A percentile compares a stretch with the other conserved stretches of the same genome.
phyloP scores from a whole-genome alignment of 2,329 filamentous ascomycete species.

The Hymenoscyphus fructigenus region DNA sequence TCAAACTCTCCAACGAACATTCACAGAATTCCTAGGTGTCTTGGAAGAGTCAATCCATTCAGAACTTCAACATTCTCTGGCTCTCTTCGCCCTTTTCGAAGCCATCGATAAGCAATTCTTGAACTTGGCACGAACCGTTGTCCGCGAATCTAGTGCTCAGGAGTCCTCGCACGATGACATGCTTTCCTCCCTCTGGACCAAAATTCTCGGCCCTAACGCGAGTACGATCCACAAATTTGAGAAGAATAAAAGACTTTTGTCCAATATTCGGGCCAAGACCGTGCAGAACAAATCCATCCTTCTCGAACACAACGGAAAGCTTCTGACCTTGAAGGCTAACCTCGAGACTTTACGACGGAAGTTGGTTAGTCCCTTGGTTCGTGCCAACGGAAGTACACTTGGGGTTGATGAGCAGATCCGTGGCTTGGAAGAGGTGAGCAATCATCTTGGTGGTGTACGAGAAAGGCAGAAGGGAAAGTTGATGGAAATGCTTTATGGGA shows the following conservation, averaged over 20 bases:
- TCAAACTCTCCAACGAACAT: constrained; percentile 79
- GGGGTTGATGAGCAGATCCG: constrained; percentile 82
- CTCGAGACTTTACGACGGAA: constrained; percentile 82
- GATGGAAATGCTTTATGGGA: constrained; percentile 73
- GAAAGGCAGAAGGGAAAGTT: constrained; percentile 80
- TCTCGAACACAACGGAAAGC: constrained; percentile 80
- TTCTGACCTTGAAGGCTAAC: constrained; percentile 81
- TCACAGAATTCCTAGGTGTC: constrained; percentile 81
- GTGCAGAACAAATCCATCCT: constrained; percentile 85
- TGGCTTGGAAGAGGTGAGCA: constrained; percentile 77
- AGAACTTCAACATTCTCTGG: constrained; percentile 77
- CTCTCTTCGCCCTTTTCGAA: constrained; percentile 87
- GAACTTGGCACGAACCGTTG: constrained; percentile 80
- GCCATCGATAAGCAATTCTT: constrained; percentile 87
- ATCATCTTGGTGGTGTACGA: constrained; percentile 72
- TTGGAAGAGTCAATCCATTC: constrained; percentile 86
- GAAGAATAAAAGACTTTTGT: constrained; percentile 79
- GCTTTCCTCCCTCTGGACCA: constrained; percentile 81
- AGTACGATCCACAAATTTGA: constrained; percentile 83
- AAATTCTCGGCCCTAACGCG: constrained; percentile 75
- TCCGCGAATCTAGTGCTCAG: constrained; percentile 78
- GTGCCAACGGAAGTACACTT: constrained; percentile 65
- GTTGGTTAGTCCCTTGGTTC: constrained; percentile 80
- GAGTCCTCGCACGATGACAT: constrained; percentile 79
- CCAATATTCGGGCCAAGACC: constrained; percentile 76